These are phyloP conservation scores for Rhizomucor pusillus DNA, from an alignment of 371 early-diverging fungal species.

Conservation along the genomic window DNA sequence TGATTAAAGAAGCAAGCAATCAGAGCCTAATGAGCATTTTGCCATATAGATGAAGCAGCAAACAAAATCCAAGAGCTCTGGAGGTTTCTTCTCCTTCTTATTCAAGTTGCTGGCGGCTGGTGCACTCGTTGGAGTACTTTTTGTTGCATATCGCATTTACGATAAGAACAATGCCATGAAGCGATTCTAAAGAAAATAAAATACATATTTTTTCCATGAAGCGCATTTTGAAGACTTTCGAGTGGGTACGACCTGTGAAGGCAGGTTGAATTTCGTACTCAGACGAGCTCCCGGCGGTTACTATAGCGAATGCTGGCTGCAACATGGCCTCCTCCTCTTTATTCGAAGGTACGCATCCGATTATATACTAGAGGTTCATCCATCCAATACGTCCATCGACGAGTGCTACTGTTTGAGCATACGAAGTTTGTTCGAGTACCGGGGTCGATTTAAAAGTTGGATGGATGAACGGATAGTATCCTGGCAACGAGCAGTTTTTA, in stretches of 20 bases:
- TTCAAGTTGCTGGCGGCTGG: conserved; percentile 56
- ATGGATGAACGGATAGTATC: conserved; percentile 1
- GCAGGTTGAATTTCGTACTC: background rate
- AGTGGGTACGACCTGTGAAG: no score
- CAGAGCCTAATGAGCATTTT: no score
- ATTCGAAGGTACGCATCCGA: conserved; percentile 7
- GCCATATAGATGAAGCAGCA: background rate
- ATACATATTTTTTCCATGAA: background rate
- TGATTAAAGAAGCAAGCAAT: background rate
- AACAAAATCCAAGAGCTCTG: conserved; percentile 16
- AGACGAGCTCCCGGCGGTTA: background rate
- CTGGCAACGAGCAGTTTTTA: background rate
- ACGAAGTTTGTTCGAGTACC: no score
- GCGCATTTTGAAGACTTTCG: no score
- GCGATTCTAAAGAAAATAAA: conserved; percentile 40
- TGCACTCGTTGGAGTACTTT: conserved; percentile 54
- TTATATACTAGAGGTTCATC: background rate
- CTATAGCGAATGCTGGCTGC: background rate
- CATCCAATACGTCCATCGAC: background rate
- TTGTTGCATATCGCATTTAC: conserved; percentile 58
- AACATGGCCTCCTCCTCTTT: conserved; percentile 5
- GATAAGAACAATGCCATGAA: conserved; percentile 63
- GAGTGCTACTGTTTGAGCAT: background rate
- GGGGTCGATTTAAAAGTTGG: background rate
- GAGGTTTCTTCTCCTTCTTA: conserved; percentile 47